Evolutionary conservation across 1,139 yeast species (phyloP), one percentile per base, ranked within the genome.

Genomic region (Suhomyces bokatorum): DNA sequence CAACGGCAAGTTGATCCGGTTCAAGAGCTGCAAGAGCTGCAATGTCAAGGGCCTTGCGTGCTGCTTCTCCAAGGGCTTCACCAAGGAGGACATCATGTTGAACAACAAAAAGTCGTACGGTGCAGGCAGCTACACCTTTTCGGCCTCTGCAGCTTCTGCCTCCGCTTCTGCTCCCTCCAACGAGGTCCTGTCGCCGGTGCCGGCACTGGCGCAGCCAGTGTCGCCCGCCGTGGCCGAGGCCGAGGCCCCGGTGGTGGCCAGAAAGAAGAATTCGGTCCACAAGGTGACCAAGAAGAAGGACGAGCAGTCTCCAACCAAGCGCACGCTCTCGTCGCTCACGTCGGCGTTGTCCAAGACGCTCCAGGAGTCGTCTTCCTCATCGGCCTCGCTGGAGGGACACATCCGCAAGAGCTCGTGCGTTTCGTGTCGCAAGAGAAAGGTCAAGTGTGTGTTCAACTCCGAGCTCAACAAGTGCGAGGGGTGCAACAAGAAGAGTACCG

Each of bases 61-160:
- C 56, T 64, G 68, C 40, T 80, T 80, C 55, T 73, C 81, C 37
- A 79, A 78, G 55, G 85, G 85, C 3, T 80, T 78, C 57, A 80
- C 84, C 17, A 77, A 81, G 58, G 82, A 78, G 54, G 84, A 80
- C 57, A 77, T 79, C 54, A 56, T 60, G 40, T 53, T 49, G 40
- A 55, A 58, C 48, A 55, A 53, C 50, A 59, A 58, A 50, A 57
- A 57, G 42, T 28, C 45, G 10, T 37, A 22, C 24, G 39, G 40
- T 29, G 13, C 42, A 28, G 22, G 26, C 28, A 29, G 17, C 24
- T 41, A 35, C 33, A 26, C 37, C 6, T 38, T 38, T 22, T 32
- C 28, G 1, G 28, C 36, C 31, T 30, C n/a, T 22, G 39, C 20
- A 11, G 26, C 26, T 4, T 30, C 11, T n/a, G 27, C 35, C 7